Conservation (phyloP, 139 green algal genomes). For the Haematococcus lacustris region DNA sequence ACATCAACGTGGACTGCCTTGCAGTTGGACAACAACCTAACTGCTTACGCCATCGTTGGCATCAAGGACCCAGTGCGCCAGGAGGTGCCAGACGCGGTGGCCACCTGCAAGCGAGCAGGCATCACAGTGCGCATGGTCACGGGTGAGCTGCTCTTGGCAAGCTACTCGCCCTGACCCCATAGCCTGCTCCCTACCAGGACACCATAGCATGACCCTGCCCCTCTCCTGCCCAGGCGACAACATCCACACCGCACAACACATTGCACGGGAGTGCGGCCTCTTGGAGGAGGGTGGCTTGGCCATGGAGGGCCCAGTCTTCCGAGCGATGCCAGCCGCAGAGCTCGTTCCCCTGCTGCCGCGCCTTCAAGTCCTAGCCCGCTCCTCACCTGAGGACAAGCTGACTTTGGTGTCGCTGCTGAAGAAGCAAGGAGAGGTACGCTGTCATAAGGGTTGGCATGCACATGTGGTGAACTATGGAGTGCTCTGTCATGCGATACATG, state of each 20-base stretch:
- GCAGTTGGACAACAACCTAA: conserved; percentile 29
- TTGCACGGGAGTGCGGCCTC: conserved; percentile 94
- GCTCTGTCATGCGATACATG: too few relatives aligned
- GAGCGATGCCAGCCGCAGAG: conserved; percentile 57
- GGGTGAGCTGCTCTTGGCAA: too few relatives aligned
- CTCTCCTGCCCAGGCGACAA: conserved; percentile 96
- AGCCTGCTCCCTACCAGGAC: too few relatives aligned
- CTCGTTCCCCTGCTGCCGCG: conserved; percentile 52
- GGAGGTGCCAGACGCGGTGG: conserved; percentile 64
- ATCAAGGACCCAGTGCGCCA: conserved; percentile 92
- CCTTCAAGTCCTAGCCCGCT: conserved; percentile 89
- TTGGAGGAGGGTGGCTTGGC: conserved; percentile 63
- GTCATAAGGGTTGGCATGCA: too few relatives aligned
- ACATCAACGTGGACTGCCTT: too few relatives aligned
- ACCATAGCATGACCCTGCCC: too few relatives aligned
- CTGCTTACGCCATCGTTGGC: conserved; percentile 65
- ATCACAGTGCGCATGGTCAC: conserved; percentile 97
- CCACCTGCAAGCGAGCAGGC: conserved; percentile 73
- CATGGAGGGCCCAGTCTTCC: conserved; percentile 83
- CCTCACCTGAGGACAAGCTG: conserved; percentile 91
- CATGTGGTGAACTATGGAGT: too few relatives aligned
- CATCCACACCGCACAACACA: conserved; percentile 91
- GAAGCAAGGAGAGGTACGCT: conserved; percentile 81
- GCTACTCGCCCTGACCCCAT: too few relatives aligned
- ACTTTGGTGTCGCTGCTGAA: conserved; percentile 85